phyloP scores from a whole-genome alignment of 345 rosid genomes.

The Pistacia integerrima region DNA sequence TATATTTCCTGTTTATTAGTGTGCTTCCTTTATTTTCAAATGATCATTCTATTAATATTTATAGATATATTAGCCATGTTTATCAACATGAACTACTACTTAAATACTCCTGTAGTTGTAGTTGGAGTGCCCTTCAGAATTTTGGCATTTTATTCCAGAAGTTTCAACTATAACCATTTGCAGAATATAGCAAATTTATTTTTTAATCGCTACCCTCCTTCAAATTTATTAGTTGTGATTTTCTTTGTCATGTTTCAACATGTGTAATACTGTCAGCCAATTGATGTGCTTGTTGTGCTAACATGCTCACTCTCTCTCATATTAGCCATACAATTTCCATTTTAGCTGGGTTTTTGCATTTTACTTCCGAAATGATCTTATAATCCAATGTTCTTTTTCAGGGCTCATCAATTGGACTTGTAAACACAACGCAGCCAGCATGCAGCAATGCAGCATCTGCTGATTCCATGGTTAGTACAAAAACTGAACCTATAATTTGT shows the following conservation, averaged over 20 bases:
- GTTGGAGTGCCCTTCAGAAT: background rate
- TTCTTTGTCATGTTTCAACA: background rate
- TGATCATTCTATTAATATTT: background rate
- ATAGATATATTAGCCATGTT: background rate
- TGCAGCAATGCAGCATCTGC: constrained; percentile 80
- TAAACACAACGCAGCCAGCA: constrained; percentile 58
- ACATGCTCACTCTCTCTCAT: constrained; percentile 5
- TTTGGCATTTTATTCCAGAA: background rate
- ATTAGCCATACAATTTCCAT: background rate
- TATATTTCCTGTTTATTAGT: background rate
- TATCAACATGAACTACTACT: background rate
- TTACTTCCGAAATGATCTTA: constrained; percentile 6
- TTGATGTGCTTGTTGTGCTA: constrained; percentile 3
- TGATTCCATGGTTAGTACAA: constrained; percentile 82
- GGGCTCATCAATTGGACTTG: constrained; percentile 59
- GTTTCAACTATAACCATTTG: background rate
- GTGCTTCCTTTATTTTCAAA: background rate
- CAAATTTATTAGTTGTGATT: background rate
- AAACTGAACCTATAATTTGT: constrained; percentile 84
- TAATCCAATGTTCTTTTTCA: constrained; percentile 23
- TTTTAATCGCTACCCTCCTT: background rate
- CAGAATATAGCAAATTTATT: background rate
- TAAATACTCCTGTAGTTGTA: background rate
- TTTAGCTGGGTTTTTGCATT: constrained; percentile 3
- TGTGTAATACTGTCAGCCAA: background rate